Base-by-base conservation (phyloP, 768 basidiomycete species). In the Termitomyces sp. region DNA sequence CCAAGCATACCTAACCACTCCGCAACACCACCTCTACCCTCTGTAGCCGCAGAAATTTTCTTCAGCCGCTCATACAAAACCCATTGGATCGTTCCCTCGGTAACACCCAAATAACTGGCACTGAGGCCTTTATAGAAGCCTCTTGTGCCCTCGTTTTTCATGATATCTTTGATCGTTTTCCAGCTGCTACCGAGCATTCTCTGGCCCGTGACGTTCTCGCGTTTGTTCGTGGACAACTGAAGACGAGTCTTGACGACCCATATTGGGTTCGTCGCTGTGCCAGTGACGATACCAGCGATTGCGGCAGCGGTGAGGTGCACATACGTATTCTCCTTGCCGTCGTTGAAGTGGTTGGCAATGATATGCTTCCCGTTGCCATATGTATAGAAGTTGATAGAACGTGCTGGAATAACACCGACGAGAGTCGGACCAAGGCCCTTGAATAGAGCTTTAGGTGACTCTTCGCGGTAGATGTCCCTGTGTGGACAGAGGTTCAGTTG, bases 241-340 rank as follows among this genome's bases (percentile, higher is more conserved):
- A 99, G 64, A 7, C 96, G 86, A 43, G 97, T 99, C 71, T 98
- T 99, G 58, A 99, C 93, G 45, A 99, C 97, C 97, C 97, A 99
- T 24, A 99, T 96, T 0, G 97, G 97, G 68, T 99, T 99, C 21
- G 97, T 98, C 11, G 84, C 92, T 0, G 92, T 87, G 5, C 94
- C 83, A 0, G 97, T 99, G 32, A 78, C 75, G 60, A 98, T 74
- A 0, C 96, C 95, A 1, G 96, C 96, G 10, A 85, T 65, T 0
- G 91, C 88, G 1, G 95, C 97, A 0, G 96, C 90, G 1, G 76
- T 58, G 22, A 98, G 84, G 68, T 98, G 95, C 0, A 99, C 87
- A 58, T 79, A 83, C 0, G 88, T 77, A 69, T 90, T 95, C 70
- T 98, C 93, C 58, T 82, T 63, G 24, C 93, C 80, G 59, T 85